phyloP scores from a whole-genome alignment of 2,329 filamentous ascomycete genomes.

The Beauveria pseudobassiana region DNA sequence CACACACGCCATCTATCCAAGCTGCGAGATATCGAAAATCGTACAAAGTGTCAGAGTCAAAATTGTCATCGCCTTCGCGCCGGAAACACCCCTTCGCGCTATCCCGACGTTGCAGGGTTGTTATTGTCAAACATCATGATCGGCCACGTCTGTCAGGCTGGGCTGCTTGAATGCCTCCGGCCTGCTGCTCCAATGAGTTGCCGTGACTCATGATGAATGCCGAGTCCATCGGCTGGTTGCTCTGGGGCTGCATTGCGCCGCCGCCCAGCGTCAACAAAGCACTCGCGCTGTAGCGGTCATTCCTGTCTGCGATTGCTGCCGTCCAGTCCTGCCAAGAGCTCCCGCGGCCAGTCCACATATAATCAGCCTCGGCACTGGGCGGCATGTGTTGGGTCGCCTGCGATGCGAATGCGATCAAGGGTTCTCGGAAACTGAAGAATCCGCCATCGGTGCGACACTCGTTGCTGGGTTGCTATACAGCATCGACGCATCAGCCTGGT shows the following conservation, averaged over 20 bases:
- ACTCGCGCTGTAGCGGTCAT: constrained; percentile 42
- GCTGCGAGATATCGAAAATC: neutral
- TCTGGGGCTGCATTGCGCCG: constrained; percentile 14
- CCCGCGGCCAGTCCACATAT: constrained; percentile 27
- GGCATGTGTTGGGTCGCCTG: constrained; percentile 30
- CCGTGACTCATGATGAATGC: neutral
- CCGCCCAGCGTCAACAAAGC: constrained; percentile 40
- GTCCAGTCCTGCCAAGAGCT: constrained; percentile 51
- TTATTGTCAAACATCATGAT: constrained; percentile 10
- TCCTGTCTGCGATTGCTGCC: constrained; percentile 40
- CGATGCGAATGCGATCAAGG: constrained; percentile 33
- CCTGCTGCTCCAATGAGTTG: constrained; percentile 4
- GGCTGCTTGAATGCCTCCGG: neutral
- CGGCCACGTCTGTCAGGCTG: constrained; percentile 6
- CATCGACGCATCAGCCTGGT: constrained; percentile 21
- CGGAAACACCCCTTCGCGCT: neutral
- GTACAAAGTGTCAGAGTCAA: neutral
- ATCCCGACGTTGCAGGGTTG: constrained; percentile 2
- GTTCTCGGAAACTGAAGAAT: constrained; percentile 23
- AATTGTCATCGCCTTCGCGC: neutral
- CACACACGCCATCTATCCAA: neutral
- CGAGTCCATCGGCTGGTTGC: neutral
- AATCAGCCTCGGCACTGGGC: constrained; percentile 20
- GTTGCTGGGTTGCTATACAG: constrained; percentile 20
- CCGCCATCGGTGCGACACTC: constrained; percentile 17